Percentiles rank a stretch among this genome's conserved stretches.
Conservation (phyloP, 495 filamentous ascomycete genomes). For the Aspergillus panamensis region DNA sequence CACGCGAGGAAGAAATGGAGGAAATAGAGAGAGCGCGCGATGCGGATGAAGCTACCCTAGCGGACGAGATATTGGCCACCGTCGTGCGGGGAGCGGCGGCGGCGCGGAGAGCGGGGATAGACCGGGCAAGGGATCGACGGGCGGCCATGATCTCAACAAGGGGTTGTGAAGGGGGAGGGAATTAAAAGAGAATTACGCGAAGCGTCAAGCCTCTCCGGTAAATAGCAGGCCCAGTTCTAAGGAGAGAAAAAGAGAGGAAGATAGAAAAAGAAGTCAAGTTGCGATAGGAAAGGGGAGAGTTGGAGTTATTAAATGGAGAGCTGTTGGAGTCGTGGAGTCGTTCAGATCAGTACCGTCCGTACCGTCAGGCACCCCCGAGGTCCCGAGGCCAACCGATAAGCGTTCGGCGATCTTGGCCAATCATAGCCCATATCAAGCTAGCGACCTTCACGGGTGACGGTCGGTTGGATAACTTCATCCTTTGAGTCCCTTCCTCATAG, state of each 20-base stretch:
- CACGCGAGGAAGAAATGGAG: slow-evolving; percentile 21
- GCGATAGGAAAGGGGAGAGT: slow-evolving; percentile 2
- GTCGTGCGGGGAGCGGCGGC: slow-evolving; percentile 42
- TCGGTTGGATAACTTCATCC: neutral
- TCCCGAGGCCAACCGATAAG: slow-evolving; percentile 17
- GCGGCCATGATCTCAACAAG: slow-evolving; percentile 39
- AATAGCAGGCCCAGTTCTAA: neutral
- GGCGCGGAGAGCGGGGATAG: slow-evolving; percentile 45
- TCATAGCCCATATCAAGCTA: too few relatives aligned
- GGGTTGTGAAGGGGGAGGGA: neutral
- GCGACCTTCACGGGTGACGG: neutral
- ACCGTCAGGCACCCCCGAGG: slow-evolving; percentile 7
- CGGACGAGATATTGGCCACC: slow-evolving; percentile 23
- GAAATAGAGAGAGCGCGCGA: slow-evolving; percentile 31
- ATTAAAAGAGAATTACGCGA: slow-evolving; percentile 1
- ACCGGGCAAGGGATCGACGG: slow-evolving; percentile 41
- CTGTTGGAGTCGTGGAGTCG: neutral
- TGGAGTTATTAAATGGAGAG: neutral
- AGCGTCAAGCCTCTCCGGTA: neutral
- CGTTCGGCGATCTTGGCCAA: slow-evolving; percentile 16
- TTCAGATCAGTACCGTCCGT: neutral
- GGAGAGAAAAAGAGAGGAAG: neutral
- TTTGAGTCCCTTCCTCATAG: too few relatives aligned
- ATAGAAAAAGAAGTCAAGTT: neutral
- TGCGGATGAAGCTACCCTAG: slow-evolving; percentile 25